A percentile compares a stretch with the other conserved stretches of the same genome.
Conservation (phyloP, 1,284 basidiomycete genomes). For the Moesziomyces parantarcticus region DNA sequence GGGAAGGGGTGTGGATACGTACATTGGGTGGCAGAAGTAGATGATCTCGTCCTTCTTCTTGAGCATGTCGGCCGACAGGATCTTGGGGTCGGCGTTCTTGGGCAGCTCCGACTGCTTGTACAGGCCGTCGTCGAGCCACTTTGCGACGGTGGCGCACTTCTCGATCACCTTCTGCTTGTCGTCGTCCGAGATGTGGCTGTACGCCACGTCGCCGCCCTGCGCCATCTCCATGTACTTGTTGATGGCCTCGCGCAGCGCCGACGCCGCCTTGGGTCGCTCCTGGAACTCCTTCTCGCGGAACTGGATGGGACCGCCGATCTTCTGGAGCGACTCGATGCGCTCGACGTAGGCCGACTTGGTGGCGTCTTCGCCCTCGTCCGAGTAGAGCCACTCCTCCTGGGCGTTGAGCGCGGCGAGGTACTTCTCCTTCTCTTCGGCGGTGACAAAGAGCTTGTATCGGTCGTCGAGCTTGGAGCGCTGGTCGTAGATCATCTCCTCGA, state of each 20-base stretch:
- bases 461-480: conserved; percentile 66
- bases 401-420: conserved; percentile 59
- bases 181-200: conserved; percentile 64
- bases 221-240: conserved; percentile 65
- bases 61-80: conserved; percentile 59
- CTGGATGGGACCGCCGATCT: conserved; percentile 63
- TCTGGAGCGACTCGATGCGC: conserved; percentile 60
- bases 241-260: conserved; percentile 61
- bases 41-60: conserved; percentile 67
- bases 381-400: conserved; percentile 67
- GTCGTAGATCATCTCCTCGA: conserved; percentile 68
- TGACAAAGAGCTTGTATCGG: conserved; percentile 60
- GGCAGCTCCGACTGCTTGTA: conserved; percentile 66
- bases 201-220: conserved; percentile 63
- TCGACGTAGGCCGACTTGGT: conserved; percentile 64
- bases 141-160: conserved; percentile 63
- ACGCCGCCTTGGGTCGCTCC: conserved; percentile 65
- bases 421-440: conserved; percentile 65
- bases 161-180: conserved; percentile 67
- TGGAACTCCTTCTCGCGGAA: conserved; percentile 62
- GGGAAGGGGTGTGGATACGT: conserved; percentile 15
- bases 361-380: conserved; percentile 66
- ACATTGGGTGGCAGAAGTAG: conserved; percentile 62
- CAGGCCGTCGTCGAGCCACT: conserved; percentile 65
- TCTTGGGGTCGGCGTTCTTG: conserved; percentile 67